Evolutionary conservation across 305 asterid species (phyloP).

Genomic region (Fraxinus sp.): DNA sequence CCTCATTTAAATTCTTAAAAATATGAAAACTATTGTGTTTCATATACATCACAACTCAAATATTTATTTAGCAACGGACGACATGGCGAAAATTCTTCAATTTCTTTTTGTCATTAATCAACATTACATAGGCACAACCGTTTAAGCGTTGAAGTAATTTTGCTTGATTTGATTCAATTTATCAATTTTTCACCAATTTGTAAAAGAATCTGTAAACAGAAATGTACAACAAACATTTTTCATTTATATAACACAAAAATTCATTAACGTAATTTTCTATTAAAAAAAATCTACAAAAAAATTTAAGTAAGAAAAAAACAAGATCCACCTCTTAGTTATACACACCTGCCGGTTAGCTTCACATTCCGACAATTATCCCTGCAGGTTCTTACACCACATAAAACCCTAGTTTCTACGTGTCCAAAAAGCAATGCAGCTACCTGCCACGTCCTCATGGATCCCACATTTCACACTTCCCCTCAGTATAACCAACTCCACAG

Average conservation of each 20-base stretch:
- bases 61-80: background rate
- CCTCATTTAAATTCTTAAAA: too few species aligned
- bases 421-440: background rate
- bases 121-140: too few species aligned
- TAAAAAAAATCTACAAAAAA: background rate
- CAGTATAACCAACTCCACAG: background rate
- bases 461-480: background rate
- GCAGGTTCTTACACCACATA: background rate
- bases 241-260: background rate
- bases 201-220: too few species aligned
- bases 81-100: background rate
- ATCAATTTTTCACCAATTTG: background rate
- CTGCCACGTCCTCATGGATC: background rate
- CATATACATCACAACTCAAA: background rate
- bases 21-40: background rate
- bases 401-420: background rate
- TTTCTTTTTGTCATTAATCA: background rate
- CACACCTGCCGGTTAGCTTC: background rate
- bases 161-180: background rate
- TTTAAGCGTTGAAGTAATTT: background rate
- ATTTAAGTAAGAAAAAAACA: background rate
- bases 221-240: too few species aligned
- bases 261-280: background rate
- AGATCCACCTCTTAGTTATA: background rate
- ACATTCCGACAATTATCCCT: background rate